Conservation (phyloP, 1,284 basidiomycete species). For the Malassezia furfur region DNA sequence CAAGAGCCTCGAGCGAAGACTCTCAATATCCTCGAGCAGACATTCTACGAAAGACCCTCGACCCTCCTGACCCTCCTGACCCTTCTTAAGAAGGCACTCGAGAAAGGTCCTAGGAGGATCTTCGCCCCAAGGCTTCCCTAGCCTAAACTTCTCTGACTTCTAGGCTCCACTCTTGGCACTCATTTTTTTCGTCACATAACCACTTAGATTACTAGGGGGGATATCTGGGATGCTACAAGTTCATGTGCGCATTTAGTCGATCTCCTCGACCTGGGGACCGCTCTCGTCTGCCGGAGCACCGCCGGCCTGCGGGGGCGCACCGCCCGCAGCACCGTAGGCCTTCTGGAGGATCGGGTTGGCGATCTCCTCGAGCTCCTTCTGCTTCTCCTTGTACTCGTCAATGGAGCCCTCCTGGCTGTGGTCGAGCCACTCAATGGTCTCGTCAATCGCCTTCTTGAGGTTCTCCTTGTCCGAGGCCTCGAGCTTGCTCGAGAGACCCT, state of each 20-base stretch:
- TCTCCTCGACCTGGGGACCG: conserved; percentile 78
- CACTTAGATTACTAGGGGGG: not conserved
- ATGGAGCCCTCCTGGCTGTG: conserved; percentile 77
- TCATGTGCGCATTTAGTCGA: conserved; percentile 52
- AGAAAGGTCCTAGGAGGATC: too few relatives aligned
- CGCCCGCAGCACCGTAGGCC: conserved; percentile 59
- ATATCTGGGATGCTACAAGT: not conserved
- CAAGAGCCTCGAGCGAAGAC: too few relatives aligned
- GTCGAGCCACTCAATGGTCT: conserved; percentile 82
- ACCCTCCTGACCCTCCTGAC: too few relatives aligned
- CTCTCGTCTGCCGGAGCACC: conserved; percentile 53
- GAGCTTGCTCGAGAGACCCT: conserved; percentile 62
- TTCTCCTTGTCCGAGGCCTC: conserved; percentile 76
- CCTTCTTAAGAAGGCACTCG: too few relatives aligned
- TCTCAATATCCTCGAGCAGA: too few relatives aligned
- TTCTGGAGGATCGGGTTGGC: conserved; percentile 93
- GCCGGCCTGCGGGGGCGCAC: conserved; percentile 54
- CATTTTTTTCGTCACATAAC: not conserved
- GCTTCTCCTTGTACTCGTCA: conserved; percentile 89
- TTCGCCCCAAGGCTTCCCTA: too few relatives aligned
- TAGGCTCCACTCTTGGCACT: too few relatives aligned
- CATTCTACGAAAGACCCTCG: too few relatives aligned
- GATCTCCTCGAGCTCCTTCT: conserved; percentile 85
- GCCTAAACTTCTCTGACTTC: too few relatives aligned
- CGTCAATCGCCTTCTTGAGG: conserved; percentile 72